A percentile compares a stretch with the other conserved stretches of the same genome.
These are phyloP conservation scores for Syncephalastrum sp. DNA, from an alignment of 371 early-diverging fungal species.

Conservation along the genomic window DNA sequence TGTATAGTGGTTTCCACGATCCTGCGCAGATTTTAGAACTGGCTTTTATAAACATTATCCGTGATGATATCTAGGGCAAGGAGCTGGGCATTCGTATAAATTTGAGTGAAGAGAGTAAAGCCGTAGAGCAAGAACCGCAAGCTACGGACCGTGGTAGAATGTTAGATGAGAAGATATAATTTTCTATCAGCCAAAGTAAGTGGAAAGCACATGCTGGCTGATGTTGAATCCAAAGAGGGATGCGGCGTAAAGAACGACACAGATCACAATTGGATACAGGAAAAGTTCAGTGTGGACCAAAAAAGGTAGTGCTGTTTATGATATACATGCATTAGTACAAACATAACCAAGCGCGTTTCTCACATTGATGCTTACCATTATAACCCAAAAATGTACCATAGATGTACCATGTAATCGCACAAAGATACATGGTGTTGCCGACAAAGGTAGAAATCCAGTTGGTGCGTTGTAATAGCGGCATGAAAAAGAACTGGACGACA, in stretches of 20 bases:
- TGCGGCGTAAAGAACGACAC: conserved; percentile 66
- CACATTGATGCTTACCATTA: conserved; percentile 56
- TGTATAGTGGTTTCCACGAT: no score
- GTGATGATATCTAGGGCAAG: no score
- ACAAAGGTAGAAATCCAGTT: conserved; percentile 78
- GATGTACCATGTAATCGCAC: conserved; percentile 72
- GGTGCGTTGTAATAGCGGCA: conserved; percentile 68
- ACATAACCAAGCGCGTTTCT: background rate
- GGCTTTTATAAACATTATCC: no score
- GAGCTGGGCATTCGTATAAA: no score
- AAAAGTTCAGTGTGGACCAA: conserved; percentile 83
- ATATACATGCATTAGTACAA: background rate
- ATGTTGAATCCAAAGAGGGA: conserved; percentile 84
- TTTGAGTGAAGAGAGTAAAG: no score
- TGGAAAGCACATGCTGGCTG: conserved; percentile 63
- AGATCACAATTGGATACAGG: conserved; percentile 78
- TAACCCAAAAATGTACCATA: conserved; percentile 87
- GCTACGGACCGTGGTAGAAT: no score
- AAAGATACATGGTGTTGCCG: conserved; percentile 84
- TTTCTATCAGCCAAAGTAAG: conserved; percentile 60
- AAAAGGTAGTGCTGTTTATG: conserved; percentile 74
- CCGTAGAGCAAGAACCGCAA: no score
- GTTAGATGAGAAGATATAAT: no score
- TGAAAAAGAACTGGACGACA: conserved; percentile 87
- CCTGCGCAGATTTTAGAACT: no score